Evolutionary conservation across 2,329 filamentous ascomycete genomes (phyloP), one percentile per base, ranked within the genome.

Genomic region (Penicillium sp.): DNA sequence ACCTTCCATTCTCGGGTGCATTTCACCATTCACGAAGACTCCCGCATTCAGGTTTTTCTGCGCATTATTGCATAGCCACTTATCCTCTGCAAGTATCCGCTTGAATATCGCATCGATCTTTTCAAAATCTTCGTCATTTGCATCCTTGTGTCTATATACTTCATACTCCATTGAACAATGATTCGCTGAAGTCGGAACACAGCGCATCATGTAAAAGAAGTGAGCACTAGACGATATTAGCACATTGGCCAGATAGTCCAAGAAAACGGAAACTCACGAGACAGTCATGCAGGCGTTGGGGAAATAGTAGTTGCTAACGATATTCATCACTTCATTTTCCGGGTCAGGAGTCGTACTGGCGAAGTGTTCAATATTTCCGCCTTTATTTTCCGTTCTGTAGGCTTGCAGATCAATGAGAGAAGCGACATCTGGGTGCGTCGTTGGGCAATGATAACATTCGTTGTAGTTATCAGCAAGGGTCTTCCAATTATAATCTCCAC

Each of bases 201-300:
- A 84, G 53, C 83, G 75, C 68, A 86, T 83, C 58, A 86, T 82
- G 71, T 84, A 84, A 73, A 87, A 83, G 70, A 86, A 85, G 36
- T 67, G 73, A 32, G 80, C 77, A 4, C 79, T 81, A 46, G 24
- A 32, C 7, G 26, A 15, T 20, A 13, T 23, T 1, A 49, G 21
- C 42, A n/a, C 20, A 23, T n/a, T n/a, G n/a, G n/a, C 12, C 20
- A 15, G n/a, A 39, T 33, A 32, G 17, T 30, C 18, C 15, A n/a
- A 30, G 9, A n/a, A 17, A 23, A 7, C 15, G 12, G 7, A 20
- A 27, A 47, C 37, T 65, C 67, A 72, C 67, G 68, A 64, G 29
- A 71, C 65, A n/a, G 63, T 69, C 59, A 72, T 65, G 26, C 63
- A 70, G 7, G 66, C 59, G 48, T 69, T 72, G 2, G 69, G 69